Percentiles rank a stretch among this genome's conserved stretches.
phyloP scores from a whole-genome alignment of 2,329 filamentous ascomycete species.

The Microascus cirrosus region DNA sequence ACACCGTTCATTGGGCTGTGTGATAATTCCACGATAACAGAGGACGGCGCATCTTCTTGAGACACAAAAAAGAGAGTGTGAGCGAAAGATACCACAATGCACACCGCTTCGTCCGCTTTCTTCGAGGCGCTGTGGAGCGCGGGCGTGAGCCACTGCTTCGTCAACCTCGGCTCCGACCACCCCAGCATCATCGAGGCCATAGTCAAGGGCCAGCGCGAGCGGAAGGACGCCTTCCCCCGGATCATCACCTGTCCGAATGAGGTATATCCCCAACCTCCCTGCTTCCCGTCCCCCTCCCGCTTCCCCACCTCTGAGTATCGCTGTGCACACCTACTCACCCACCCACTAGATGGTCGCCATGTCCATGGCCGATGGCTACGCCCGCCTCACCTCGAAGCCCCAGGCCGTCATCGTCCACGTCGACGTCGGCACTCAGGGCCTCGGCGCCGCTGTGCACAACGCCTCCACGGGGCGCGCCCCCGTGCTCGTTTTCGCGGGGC shows the following conservation, averaged over 20 bases:
- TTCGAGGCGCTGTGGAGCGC: slow-evolving; percentile 72
- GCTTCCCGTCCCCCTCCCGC: not conserved
- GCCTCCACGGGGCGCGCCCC: slow-evolving; percentile 64
- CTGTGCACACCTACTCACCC: not conserved
- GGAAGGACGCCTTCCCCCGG: slow-evolving; percentile 51
- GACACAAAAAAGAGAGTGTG: not conserved
- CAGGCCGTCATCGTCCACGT: slow-evolving; percentile 74
- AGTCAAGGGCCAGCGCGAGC: slow-evolving; percentile 62
- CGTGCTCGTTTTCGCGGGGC: slow-evolving; percentile 66
- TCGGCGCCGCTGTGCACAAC: slow-evolving; percentile 71
- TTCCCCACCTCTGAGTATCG: not conserved
- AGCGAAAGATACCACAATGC: slow-evolving; percentile 29
- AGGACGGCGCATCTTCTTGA: not conserved
- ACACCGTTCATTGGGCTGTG: no score
- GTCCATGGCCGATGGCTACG: slow-evolving; percentile 76
- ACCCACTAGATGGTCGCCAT: slow-evolving; percentile 64
- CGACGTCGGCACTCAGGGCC: slow-evolving; percentile 70
- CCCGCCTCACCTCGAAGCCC: slow-evolving; percentile 57
- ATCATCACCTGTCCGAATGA: slow-evolving; percentile 76
- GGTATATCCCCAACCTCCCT: slow-evolving; percentile 26
- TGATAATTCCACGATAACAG: no score
- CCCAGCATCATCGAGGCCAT: slow-evolving; percentile 73
- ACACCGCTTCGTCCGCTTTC: slow-evolving; percentile 72
- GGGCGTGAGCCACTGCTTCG: slow-evolving; percentile 47
- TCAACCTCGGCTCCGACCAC: slow-evolving; percentile 62